phyloP scores from a whole-genome alignment of 352 stramenopile genomes.

The Phytopythium montanum region DNA sequence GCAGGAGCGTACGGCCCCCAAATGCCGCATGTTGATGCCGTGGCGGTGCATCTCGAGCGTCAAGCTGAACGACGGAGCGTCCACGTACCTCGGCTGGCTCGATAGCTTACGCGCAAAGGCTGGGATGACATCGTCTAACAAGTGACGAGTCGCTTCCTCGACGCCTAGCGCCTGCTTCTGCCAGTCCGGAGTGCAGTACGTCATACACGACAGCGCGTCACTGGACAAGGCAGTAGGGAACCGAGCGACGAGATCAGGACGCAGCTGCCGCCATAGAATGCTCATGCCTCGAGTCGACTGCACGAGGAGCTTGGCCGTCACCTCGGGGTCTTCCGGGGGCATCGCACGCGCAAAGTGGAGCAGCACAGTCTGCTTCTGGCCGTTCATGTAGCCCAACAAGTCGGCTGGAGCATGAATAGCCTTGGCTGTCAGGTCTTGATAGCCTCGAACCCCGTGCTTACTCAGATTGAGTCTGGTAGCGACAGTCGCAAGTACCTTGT shows the following conservation, averaged over 20 bases:
- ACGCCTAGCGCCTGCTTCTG: slow-evolving; percentile 61
- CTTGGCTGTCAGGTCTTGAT: slow-evolving; percentile 87
- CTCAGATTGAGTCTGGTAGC: slow-evolving; percentile 78
- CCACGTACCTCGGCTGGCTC: slow-evolving; percentile 52
- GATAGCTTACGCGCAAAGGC: slow-evolving; percentile 79
- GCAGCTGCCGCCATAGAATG: slow-evolving; percentile 91
- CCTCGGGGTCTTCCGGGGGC: slow-evolving; percentile 83
- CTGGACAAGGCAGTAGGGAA: slow-evolving; percentile 60
- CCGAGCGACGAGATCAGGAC: slow-evolving; percentile 76
- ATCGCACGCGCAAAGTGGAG: slow-evolving; percentile 86
- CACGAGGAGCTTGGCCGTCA: slow-evolving; percentile 64
- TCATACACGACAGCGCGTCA: slow-evolving; percentile 85
- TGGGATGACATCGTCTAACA: slow-evolving; percentile 76
- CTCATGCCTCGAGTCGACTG: slow-evolving; percentile 79
- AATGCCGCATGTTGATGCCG: slow-evolving; percentile 89
- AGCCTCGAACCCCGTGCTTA: slow-evolving; percentile 79
- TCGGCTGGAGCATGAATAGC: slow-evolving; percentile 74
- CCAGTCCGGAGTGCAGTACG: slow-evolving; percentile 86
- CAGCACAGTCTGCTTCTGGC: slow-evolving; percentile 55
- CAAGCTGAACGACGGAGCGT: slow-evolving; percentile 43
- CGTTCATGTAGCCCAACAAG: slow-evolving; percentile 72
- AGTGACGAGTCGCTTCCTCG: slow-evolving; percentile 63
- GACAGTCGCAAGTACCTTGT: slow-evolving; percentile 56
- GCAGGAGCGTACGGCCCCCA: slow-evolving; percentile 74
- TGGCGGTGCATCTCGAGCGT: slow-evolving; percentile 84